These are phyloP conservation scores for Ogataea degrootiae DNA, from an alignment of 805 yeast genomes.

Conservation along the genomic window DNA sequence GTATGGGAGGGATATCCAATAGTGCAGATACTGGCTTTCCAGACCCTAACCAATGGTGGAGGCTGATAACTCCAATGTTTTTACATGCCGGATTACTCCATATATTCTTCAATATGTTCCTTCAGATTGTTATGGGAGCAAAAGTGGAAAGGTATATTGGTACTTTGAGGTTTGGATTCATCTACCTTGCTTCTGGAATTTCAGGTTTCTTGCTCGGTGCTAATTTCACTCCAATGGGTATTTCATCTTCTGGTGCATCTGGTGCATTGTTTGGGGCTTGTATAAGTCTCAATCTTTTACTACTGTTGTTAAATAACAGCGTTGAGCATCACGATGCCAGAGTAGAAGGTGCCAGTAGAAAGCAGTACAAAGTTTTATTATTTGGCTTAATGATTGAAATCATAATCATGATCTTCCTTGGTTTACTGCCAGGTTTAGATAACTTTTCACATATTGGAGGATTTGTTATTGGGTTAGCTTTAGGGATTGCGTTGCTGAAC, in stretches of 20 bases:
- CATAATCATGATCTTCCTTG: constrained; percentile 54
- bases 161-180: constrained; percentile 42
- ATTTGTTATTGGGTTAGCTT: constrained; percentile 53
- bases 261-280: constrained; percentile 65
- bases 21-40: constrained; percentile 25
- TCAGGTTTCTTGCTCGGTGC: constrained; percentile 66
- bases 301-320: constrained; percentile 47
- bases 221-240: constrained; percentile 62
- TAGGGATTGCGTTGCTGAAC: constrained; percentile 45
- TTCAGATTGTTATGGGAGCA: constrained; percentile 59
- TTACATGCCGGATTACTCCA: constrained; percentile 73
- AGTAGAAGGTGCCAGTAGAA: constrained; percentile 24
- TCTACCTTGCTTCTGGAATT: constrained; percentile 59
- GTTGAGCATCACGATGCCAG: constrained; percentile 37
- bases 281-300: constrained; percentile 55
- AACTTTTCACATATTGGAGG: constrained; percentile 77
- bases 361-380: constrained; percentile 43
- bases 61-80: constrained; percentile 65
- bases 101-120: constrained; percentile 54
- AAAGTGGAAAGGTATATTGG: constrained; percentile 58
- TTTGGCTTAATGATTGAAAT: constrained; percentile 50
- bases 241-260: constrained; percentile 65
- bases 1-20: constrained; percentile 44
- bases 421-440: constrained; percentile 68
- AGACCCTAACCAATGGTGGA: constrained; percentile 62